Percentiles rank a stretch among this genome's conserved stretches.
Evolutionary conservation across 2,329 filamentous ascomycete genomes (phyloP).

Genomic region (Arthrobotrys sphaeroides): DNA sequence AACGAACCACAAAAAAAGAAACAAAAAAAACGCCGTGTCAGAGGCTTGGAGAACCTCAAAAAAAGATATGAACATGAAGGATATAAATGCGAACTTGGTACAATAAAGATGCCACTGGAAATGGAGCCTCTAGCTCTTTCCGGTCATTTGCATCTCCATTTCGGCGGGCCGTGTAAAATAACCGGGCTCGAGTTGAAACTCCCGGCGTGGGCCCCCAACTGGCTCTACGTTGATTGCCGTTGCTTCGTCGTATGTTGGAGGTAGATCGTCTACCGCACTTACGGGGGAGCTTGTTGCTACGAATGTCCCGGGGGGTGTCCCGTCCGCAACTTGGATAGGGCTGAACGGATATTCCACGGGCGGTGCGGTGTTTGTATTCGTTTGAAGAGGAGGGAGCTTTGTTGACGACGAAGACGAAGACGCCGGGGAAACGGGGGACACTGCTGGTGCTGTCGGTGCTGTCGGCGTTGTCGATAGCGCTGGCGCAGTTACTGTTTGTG

Average conservation of each 20-base stretch:
- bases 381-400: conserved; percentile 44
- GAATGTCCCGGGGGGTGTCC: conserved; percentile 27
- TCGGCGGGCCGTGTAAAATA: conserved; percentile 47
- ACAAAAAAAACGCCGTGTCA: conserved; percentile 10
- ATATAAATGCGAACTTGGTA: neutral
- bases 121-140: conserved; percentile 31
- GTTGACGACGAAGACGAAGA: conserved; percentile 7
- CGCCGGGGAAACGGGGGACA: conserved; percentile 19
- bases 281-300: conserved; percentile 25
- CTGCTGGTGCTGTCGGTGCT: conserved; percentile 28
- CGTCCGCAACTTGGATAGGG: conserved; percentile 37
- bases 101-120: neutral
- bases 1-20: neutral
- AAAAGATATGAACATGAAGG: conserved; percentile 28
- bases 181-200: conserved; percentile 46
- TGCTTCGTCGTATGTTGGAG: conserved; percentile 58
- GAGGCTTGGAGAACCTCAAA: neutral
- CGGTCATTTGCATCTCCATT: conserved; percentile 34
- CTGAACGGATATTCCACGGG: conserved; percentile 44
- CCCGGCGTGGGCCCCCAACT: conserved; percentile 57
- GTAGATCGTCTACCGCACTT: conserved; percentile 45
- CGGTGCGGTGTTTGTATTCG: conserved; percentile 18
- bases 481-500: conserved; percentile 11
- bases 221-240: conserved; percentile 56
- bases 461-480: conserved; percentile 9